Base-by-base conservation (phyloP, 2,329 filamentous ascomycete species). In the Xylariaceae sp. region DNA sequence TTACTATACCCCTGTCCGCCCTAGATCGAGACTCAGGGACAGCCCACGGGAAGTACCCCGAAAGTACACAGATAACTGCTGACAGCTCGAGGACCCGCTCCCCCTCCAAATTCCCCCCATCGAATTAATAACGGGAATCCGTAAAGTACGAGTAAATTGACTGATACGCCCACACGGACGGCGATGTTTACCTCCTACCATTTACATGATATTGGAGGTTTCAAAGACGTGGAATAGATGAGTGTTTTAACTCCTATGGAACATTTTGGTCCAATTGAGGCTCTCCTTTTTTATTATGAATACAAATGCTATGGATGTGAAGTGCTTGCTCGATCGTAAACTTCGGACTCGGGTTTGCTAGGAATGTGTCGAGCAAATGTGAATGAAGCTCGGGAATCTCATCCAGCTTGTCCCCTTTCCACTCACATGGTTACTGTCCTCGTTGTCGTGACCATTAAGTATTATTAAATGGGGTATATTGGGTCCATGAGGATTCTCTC, bases 381-480 rank as follows among this genome's bases (percentile, higher is more conserved):
- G n/a, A 18, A 3, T n/a, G n/a, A 18, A 3, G 7, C 15, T 13
- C 3, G 47, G 41, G 18, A 10, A 7, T 23, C 13, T 11, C 41
- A 50, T 47, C 41, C 49, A 37, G 15, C 34, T 18, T 37, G 44
- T 48, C 34, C 37, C 34, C n/a, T 53, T 50, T 13, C 18, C 37
- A 17, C 13, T 30, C 41, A 37, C 34, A 3, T 13, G 56, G 39
- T 37, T 13, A 35, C 35, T 51, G 51, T 45, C 37, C 23, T 52
- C 4, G 49, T 39, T 39, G 23, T 49, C 53, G 45, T 50, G 47
- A 57, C 17, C 49, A 64, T 64, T 62, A 64, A 39, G 35, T 62
- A 64, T 62, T 62, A 62, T 62, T 60, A 62, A 39, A 45, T 41
- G 57, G 37, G 55, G 50, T 58, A 60, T 60, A 57, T 55, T 41